Conservation (phyloP, 441 rosid species). For the Gossypium trilobum region DNA sequence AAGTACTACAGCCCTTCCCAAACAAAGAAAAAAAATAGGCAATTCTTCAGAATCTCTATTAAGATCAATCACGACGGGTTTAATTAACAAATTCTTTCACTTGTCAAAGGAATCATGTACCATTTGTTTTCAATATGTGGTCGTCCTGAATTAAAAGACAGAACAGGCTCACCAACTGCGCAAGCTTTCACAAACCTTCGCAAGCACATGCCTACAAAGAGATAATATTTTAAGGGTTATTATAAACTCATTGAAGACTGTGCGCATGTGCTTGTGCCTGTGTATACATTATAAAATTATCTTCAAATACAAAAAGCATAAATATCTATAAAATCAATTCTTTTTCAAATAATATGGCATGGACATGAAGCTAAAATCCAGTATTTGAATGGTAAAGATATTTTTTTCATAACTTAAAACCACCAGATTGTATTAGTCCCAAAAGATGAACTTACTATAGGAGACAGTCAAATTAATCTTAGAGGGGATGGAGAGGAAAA, state of each 20-base stretch:
- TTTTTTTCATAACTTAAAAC: background rate
- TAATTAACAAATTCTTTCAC: background rate
- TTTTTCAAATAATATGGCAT: background rate
- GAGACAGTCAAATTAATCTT: background rate
- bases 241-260: constrained; percentile 10
- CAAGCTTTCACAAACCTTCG: constrained; percentile 53
- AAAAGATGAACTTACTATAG: background rate
- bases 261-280: background rate
- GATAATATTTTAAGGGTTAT: constrained; percentile 7
- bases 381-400: background rate
- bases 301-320: background rate
- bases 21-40: background rate
- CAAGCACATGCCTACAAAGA: constrained; percentile 61
- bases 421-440: background rate
- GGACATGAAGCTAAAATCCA: background rate
- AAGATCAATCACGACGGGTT: constrained; percentile 2
- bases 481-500: background rate
- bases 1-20: background rate
- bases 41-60: background rate
- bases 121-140: constrained; percentile 70
- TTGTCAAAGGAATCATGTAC: constrained; percentile 29
- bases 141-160: constrained; percentile 51
- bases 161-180: constrained; percentile 50
- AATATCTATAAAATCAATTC: background rate
- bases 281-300: background rate